Conservation (phyloP, 2,329 filamentous ascomycete species). For the Didymella pinodella region DNA sequence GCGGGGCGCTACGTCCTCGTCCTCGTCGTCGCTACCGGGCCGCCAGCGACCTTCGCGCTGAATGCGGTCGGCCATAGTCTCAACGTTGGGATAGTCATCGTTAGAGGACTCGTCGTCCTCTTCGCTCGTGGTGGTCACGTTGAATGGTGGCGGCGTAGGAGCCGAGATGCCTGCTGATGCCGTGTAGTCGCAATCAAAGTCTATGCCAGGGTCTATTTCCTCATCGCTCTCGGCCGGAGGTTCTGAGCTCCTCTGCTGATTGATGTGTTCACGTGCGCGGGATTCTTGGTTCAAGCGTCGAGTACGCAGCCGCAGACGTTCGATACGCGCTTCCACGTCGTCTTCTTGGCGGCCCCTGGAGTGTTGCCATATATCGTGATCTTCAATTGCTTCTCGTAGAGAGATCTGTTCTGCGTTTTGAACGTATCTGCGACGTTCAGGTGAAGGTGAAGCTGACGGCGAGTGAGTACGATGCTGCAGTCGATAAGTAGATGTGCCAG, state of each 20-base stretch:
- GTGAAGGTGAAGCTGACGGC: conserved; percentile 37
- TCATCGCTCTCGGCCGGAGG: conserved; percentile 27
- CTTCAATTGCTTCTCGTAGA: conserved; percentile 46
- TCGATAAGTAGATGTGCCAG: conserved; percentile 76
- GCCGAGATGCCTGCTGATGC: conserved; percentile 42
- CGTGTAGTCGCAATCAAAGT: conserved; percentile 43
- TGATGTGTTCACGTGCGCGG: conserved; percentile 4
- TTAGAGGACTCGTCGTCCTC: conserved; percentile 46
- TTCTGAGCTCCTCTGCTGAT: conserved; percentile 15
- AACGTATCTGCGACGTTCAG: conserved; percentile 32
- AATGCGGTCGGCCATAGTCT: conserved; percentile 51
- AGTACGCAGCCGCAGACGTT: conserved; percentile 36
- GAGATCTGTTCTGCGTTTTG: conserved; percentile 43
- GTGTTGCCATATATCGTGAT: conserved; percentile 45
- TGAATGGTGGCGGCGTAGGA: conserved; percentile 52
- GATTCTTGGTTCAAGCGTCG: conserved; percentile 22
- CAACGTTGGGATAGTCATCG: conserved; percentile 50
- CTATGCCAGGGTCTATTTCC: conserved; percentile 32
- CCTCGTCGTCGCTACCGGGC: conserved; percentile 49
- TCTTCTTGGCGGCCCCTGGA: conserved; percentile 37
- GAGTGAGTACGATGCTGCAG: conserved; percentile 63
- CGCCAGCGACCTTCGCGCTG: conserved; percentile 51
- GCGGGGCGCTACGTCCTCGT: conserved; percentile 43
- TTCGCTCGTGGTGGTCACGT: conserved; percentile 50
- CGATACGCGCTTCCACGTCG: conserved; percentile 38